These are phyloP conservation scores for Fusarium annulatum DNA, from an alignment of 2,329 filamentous ascomycete species.

Conservation along the genomic window DNA sequence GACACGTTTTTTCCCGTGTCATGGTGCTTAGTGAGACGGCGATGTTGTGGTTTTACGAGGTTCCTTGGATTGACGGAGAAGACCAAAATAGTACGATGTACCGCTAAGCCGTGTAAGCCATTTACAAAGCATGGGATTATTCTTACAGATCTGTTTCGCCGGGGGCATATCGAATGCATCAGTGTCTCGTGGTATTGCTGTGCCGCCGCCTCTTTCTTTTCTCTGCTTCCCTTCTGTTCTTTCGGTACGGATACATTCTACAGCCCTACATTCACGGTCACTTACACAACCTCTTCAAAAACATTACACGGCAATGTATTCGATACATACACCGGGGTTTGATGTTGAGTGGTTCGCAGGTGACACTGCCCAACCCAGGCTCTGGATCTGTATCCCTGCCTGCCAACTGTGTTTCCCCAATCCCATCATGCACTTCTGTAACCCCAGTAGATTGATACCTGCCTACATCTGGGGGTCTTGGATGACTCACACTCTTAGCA, in stretches of 20 bases:
- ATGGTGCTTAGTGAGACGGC: constrained; percentile 2
- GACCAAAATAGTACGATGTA: constrained; percentile 35
- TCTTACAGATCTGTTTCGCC: constrained; percentile 2
- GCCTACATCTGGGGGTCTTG: constrained; percentile 26
- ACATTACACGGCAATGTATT: neutral
- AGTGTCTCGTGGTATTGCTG: constrained; percentile 14
- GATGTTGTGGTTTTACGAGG: constrained; percentile 14
- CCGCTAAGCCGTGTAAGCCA: constrained; percentile 17
- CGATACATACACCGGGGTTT: constrained; percentile 12
- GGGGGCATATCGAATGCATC: constrained; percentile 14
- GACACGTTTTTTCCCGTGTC: neutral
- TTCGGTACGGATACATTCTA: neutral
- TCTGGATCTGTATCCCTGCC: constrained; percentile 42
- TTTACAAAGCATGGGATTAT: neutral
- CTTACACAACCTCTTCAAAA: neutral
- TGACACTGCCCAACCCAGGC: constrained; percentile 9
- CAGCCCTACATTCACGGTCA: constrained; percentile 32
- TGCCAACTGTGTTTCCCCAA: constrained; percentile 28
- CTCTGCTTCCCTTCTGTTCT: constrained; percentile 4
- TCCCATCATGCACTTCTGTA: neutral
- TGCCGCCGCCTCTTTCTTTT: constrained; percentile 24
- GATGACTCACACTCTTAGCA: constrained; percentile 40
- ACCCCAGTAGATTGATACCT: neutral
- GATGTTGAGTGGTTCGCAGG: constrained; percentile 31
- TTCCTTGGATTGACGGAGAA: neutral